phyloP scores from a whole-genome alignment of 2,329 filamentous ascomycete species.

The Colletotrichum abscissum region DNA sequence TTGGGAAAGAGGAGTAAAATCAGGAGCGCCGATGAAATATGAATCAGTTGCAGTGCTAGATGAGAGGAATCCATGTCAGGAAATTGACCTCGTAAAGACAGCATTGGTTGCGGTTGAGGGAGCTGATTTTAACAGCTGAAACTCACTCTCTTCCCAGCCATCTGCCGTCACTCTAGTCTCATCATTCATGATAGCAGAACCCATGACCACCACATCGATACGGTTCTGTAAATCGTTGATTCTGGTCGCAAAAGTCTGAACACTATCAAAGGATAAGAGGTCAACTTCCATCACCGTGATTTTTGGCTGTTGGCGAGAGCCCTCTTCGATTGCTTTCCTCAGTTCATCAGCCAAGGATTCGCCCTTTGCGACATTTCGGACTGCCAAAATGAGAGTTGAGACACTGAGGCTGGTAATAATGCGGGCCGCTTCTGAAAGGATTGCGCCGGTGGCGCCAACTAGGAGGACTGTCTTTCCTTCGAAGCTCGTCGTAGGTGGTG shows the following conservation, averaged over 20 bases:
- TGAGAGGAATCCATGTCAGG: background rate
- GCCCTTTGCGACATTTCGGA: background rate
- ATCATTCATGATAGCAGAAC: conserved; percentile 4
- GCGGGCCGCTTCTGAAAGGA: background rate
- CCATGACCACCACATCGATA: background rate
- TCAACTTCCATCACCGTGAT: background rate
- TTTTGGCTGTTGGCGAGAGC: background rate
- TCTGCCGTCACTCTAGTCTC: background rate
- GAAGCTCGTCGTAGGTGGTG: background rate
- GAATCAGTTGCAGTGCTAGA: background rate
- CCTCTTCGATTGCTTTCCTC: background rate
- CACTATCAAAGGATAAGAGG: background rate
- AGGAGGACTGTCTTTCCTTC: background rate
- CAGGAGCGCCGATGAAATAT: background rate
- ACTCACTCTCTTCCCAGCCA: conserved; percentile 4
- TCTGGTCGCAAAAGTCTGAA: background rate
- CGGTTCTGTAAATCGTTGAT: background rate
- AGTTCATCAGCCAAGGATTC: background rate
- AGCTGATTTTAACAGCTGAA: background rate
- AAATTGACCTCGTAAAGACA: background rate
- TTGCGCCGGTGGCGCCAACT: conserved; percentile 2
- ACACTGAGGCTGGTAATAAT: background rate
- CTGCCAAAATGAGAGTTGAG: background rate
- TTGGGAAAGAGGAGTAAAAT: background rate
- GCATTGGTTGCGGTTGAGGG: background rate